Base-by-base conservation (phyloP, 2,329 filamentous ascomycete genomes). In the Canariomyces notabilis region DNA sequence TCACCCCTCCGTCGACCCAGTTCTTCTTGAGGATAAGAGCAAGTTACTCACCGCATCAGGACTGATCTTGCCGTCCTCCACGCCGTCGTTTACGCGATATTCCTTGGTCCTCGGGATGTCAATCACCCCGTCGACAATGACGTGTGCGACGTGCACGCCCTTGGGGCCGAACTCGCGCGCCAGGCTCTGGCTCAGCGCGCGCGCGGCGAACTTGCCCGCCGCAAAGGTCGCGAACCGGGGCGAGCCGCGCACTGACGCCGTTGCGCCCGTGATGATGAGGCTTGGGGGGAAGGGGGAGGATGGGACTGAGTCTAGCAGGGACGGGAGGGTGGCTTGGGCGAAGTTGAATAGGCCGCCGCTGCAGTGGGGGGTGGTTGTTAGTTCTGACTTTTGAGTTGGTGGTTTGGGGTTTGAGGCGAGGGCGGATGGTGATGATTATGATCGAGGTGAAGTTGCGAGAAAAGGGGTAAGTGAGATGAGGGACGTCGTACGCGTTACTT, bases 201-300 rank as follows among this genome's bases (percentile, higher is more conserved):
- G 75, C 56, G 85, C 69, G 4, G 87, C 88, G 62, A 89, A 94
- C 63, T 94, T 95, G 21, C 84, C 85, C 2, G 82, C 79, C 0
- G 88, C 84, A 60, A 95, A 95, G 6, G 77, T 69, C 1, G 80
- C 71, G 64, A 89, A 85, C 11, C 72, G 69, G 0, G 87, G 81
- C 9, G 80, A 84, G 4, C 85, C 86, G 58, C 83, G 85, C 15
- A 91, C 56, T 0, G 84, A 87, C 0, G 88, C 89, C 0, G 89
- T 95, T 0, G 89, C 89, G 23, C 89, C 89, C 0, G 89, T 95
- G 66, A 94, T 86, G 59, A 95, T 84, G 16, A 95, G 71, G 0
- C 85, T 84, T 0, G 89, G 89, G 4, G 89, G 87, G 59, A 88
- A 67, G 23, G 76, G 71, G 0, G 76, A 65, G 35, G 70, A 67